Conservation (phyloP, 305 asterid species). For the Fraxinus sp. region DNA sequence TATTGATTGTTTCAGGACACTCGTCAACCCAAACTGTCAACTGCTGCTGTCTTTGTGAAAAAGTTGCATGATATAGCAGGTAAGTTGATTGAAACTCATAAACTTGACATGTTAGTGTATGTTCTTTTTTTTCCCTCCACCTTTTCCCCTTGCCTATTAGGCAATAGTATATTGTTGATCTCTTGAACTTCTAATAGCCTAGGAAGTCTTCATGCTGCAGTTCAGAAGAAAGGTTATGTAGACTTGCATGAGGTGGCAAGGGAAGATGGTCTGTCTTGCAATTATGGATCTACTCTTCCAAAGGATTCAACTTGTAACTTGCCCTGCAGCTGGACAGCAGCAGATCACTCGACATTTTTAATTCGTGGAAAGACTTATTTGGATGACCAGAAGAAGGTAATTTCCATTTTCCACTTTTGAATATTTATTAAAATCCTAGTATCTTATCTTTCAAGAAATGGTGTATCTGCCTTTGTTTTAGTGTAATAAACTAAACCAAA, state of each 20-base stretch:
- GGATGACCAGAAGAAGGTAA: slow-evolving; percentile 86
- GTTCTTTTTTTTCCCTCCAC: neutral
- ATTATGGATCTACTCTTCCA: slow-evolving; percentile 83
- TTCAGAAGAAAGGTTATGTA: slow-evolving; percentile 91
- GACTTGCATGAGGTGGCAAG: slow-evolving; percentile 84
- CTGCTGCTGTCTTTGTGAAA: slow-evolving; percentile 89
- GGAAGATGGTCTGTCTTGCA: slow-evolving; percentile 67
- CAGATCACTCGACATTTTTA: slow-evolving; percentile 84
- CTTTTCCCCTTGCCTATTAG: slow-evolving; percentile 11
- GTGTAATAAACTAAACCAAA: neutral
- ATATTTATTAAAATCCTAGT: slow-evolving; percentile 1
- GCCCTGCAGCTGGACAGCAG: slow-evolving; percentile 84
- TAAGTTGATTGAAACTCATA: slow-evolving; percentile 30
- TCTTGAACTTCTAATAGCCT: slow-evolving; percentile 22
- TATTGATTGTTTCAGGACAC: slow-evolving; percentile 56
- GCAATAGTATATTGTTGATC: slow-evolving; percentile 20
- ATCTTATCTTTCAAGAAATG: slow-evolving; percentile 4
- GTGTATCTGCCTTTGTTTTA: slow-evolving; percentile 1
- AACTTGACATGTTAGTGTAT: neutral
- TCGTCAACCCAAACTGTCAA: slow-evolving; percentile 75
- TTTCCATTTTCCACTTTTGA: slow-evolving; percentile 14
- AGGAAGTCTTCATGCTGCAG: slow-evolving; percentile 44
- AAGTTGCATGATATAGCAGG: slow-evolving; percentile 92
- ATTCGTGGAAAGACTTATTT: slow-evolving; percentile 91
- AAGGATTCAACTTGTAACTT: slow-evolving; percentile 74